Percentiles rank a stretch among this genome's conserved stretches.
phyloP scores from a whole-genome alignment of 768 basidiomycete genomes.

The Mycena filopes region DNA sequence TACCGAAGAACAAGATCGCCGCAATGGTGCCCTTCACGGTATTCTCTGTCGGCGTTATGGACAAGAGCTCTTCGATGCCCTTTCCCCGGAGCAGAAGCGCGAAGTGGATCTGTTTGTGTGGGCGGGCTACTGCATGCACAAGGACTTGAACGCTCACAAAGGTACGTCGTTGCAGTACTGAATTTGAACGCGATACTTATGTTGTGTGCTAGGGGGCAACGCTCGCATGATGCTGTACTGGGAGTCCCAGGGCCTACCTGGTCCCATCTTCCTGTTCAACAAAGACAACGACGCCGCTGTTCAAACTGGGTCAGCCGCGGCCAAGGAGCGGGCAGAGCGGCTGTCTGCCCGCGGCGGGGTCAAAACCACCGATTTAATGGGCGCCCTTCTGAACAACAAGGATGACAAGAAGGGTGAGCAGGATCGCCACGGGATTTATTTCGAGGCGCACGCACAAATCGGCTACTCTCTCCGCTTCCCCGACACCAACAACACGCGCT shows the following conservation, averaged over 20 bases:
- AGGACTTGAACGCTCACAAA: conserved; percentile 41
- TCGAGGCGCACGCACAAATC: conserved; percentile 31
- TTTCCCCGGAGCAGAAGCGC: conserved; percentile 2
- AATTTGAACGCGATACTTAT: no score
- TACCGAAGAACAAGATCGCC: conserved; percentile 16
- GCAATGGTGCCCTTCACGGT: not conserved
- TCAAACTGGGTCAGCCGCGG: conserved; percentile 4
- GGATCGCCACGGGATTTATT: conserved; percentile 36
- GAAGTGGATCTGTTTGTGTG: conserved; percentile 33
- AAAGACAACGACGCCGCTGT: conserved; percentile 41
- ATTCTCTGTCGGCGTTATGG: not conserved
- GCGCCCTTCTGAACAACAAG: conserved; percentile 47
- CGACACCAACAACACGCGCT: conserved; percentile 47
- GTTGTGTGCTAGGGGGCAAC: no score
- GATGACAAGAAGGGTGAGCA: conserved; percentile 49
- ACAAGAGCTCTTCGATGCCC: conserved; percentile 1
- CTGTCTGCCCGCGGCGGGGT: conserved; percentile 40
- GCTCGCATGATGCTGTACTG: conserved; percentile 31
- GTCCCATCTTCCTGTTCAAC: conserved; percentile 38
- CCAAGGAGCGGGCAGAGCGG: conserved; percentile 30
- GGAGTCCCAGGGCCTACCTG: conserved; percentile 17
- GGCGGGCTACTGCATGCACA: conserved; percentile 34
- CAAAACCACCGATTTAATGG: conserved; percentile 41
- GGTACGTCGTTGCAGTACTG: no score
- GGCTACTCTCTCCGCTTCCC: conserved; percentile 41